phyloP scores from a whole-genome alignment of 805 yeast genomes.

The Cyberlindnera amylophila region DNA sequence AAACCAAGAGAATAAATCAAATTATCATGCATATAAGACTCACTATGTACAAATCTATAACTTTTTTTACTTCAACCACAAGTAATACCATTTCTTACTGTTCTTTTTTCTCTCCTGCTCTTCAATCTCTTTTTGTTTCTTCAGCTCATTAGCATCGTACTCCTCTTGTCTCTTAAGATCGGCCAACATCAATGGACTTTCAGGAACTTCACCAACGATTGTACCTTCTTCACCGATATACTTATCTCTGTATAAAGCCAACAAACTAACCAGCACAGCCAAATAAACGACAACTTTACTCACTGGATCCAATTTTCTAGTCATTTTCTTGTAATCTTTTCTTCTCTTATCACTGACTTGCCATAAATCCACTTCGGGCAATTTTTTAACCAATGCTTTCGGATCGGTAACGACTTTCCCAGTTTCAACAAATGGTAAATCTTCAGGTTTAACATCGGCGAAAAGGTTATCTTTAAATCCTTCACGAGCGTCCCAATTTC shows the following conservation, averaged over 20 bases:
- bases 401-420: constrained; percentile 12
- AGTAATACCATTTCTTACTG: constrained; percentile 26
- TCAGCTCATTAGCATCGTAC: constrained; percentile 14
- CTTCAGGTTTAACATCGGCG: constrained; percentile 46
- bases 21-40: background rate
- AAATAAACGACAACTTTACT: constrained; percentile 51
- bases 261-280: constrained; percentile 41
- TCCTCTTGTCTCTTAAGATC: constrained; percentile 30
- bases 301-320: constrained; percentile 51
- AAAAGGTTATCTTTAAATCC: constrained; percentile 45
- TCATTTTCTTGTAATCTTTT: constrained; percentile 41
- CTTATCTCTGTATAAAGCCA: constrained; percentile 57
- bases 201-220: constrained; percentile 34
- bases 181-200: constrained; percentile 36
- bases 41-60: no score
- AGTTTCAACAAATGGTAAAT: constrained; percentile 49
- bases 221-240: constrained; percentile 40
- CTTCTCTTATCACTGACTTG: constrained; percentile 42
- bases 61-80: constrained; percentile 24
- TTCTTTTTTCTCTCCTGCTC: constrained; percentile 1
- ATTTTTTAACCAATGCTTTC: constrained; percentile 26
- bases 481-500: constrained; percentile 68
- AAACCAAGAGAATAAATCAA: background rate
- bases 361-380: constrained; percentile 38
- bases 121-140: constrained; percentile 8